phyloP scores from a whole-genome alignment of 208 protist genomes.

The Leishmania gerbilli region DNA sequence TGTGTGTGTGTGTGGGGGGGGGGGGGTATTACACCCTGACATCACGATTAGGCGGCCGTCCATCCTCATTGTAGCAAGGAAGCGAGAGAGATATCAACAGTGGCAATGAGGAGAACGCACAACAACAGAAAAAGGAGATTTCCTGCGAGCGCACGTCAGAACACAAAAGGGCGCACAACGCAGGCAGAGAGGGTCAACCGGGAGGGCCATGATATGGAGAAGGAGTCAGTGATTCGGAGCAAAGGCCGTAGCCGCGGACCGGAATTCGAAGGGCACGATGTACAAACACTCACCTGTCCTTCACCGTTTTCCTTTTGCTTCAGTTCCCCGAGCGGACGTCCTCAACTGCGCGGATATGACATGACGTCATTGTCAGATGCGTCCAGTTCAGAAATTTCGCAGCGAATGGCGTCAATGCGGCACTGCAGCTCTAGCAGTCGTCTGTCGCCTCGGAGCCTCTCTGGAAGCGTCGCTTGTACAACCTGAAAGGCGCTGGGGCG shows the following conservation, averaged over 20 bases:
- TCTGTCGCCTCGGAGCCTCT: conserved; percentile 5
- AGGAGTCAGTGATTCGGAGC: not conserved
- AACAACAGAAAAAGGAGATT: not conserved
- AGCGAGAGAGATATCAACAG: not conserved
- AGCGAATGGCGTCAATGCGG: conserved; percentile 14
- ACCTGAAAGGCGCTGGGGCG: conserved; percentile 52
- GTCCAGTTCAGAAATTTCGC: conserved; percentile 6
- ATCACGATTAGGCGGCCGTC: no score
- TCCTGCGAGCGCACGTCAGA: not conserved
- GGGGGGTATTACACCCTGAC: no score
- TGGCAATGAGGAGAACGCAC: not conserved
- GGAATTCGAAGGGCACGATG: no score
- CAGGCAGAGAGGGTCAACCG: no score
- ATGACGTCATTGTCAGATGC: not conserved
- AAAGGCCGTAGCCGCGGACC: not conserved
- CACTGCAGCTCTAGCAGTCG: conserved; percentile 16
- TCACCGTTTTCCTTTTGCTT: not conserved
- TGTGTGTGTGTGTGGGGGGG: not conserved
- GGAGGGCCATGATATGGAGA: not conserved
- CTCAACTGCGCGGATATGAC: not conserved
- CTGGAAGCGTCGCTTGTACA: conserved; percentile 31
- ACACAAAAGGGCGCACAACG: not conserved
- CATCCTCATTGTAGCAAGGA: not conserved
- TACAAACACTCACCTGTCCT: not conserved
- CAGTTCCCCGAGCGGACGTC: no score